Percentiles rank a stretch among this genome's conserved stretches.
Conservation (phyloP, 768 basidiomycete genomes). For the Hemileccinum impolitum region DNA sequence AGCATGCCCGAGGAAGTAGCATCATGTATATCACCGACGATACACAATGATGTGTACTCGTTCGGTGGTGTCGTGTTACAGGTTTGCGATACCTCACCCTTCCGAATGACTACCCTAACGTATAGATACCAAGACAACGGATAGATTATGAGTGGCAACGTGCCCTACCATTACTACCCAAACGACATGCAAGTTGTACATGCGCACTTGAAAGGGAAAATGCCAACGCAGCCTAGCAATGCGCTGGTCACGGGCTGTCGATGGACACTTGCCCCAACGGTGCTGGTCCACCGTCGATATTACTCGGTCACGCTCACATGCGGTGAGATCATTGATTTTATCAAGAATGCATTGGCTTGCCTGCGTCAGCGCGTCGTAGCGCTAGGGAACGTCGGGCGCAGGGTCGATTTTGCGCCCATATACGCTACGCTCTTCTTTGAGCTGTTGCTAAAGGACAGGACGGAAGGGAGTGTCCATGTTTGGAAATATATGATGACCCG, state of each 20-base stretch:
- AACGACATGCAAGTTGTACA: slow-evolving; percentile 9
- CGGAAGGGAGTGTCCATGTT: too few relatives aligned
- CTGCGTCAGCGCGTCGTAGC: too few relatives aligned
- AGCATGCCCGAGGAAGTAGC: background rate
- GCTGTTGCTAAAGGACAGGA: too few relatives aligned
- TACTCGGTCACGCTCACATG: slow-evolving; percentile 27
- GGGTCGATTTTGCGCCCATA: too few relatives aligned
- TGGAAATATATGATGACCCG: too few relatives aligned
- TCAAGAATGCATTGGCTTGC: too few relatives aligned
- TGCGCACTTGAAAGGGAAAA: slow-evolving; percentile 5
- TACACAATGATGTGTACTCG: slow-evolving; percentile 17
- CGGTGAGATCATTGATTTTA: slow-evolving; percentile 13
- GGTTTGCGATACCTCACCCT: background rate
- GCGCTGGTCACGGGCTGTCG: slow-evolving; percentile 3
- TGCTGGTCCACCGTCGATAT: slow-evolving; percentile 24
- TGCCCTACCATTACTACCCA: slow-evolving; percentile 10
- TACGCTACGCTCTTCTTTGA: too few relatives aligned
- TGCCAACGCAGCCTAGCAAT: background rate
- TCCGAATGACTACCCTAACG: background rate
- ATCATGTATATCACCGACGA: background rate
- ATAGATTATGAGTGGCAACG: slow-evolving; percentile 2
- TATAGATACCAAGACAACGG: background rate
- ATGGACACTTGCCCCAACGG: slow-evolving; percentile 9
- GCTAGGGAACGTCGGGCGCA: too few relatives aligned
- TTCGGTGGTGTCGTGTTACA: slow-evolving; percentile 22